These are phyloP conservation scores for Cardamine occulta DNA, from an alignment of 345 rosid genomes.

Conservation along the genomic window DNA sequence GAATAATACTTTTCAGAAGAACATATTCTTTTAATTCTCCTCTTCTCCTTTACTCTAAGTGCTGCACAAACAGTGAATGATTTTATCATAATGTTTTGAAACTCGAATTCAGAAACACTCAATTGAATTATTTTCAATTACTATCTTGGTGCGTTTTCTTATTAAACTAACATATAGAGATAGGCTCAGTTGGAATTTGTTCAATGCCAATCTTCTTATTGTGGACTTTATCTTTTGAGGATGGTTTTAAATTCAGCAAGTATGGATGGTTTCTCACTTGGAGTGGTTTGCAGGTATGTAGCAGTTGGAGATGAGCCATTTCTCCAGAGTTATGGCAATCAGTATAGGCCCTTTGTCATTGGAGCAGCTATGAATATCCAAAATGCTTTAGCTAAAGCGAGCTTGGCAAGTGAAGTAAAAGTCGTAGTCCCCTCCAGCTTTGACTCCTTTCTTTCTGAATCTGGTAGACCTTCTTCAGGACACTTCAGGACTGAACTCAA, in stretches of 20 bases:
- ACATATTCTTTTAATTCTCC: background rate
- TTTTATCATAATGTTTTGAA: background rate
- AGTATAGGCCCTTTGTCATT: constrained; percentile 69
- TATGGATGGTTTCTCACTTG: constrained; percentile 11
- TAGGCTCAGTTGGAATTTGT: background rate
- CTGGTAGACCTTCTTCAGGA: constrained; percentile 71
- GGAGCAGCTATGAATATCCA: constrained; percentile 86
- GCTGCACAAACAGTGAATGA: background rate
- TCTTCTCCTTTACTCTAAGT: background rate
- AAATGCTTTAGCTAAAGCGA: constrained; percentile 68
- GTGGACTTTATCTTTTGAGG: background rate
- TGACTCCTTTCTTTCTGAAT: constrained; percentile 68
- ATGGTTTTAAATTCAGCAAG: background rate
- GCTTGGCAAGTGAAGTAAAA: constrained; percentile 65
- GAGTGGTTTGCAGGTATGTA: constrained; percentile 59
- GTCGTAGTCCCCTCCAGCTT: constrained; percentile 86
- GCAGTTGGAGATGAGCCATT: constrained; percentile 92
- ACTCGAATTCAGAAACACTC: background rate
- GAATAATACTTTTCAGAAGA: background rate
- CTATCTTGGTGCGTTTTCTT: background rate
- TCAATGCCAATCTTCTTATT: constrained; percentile 1
- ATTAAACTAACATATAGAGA: background rate
- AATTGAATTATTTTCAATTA: background rate
- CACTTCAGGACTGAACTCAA: constrained; percentile 80
- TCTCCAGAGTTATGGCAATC: constrained; percentile 63